phyloP scores from a whole-genome alignment of 2,329 filamentous ascomycete genomes.

The Cladosporium velox region DNA sequence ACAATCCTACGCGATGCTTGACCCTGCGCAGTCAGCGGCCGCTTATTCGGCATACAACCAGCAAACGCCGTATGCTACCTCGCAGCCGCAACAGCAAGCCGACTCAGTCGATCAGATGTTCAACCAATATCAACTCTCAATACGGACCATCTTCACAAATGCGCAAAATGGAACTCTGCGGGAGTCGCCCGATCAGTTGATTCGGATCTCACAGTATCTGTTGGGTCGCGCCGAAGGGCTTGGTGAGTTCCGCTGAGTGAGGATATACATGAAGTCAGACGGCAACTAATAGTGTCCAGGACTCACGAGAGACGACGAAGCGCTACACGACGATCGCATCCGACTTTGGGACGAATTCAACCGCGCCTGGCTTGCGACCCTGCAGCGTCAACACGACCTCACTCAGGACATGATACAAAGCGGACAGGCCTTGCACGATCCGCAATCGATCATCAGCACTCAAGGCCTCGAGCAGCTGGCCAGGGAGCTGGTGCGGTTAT shows the following conservation, averaged over 20 bases:
- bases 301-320: constrained; percentile 79
- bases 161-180: constrained; percentile 63
- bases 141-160: constrained; percentile 69
- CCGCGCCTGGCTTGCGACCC: constrained; percentile 80
- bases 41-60: constrained; percentile 31
- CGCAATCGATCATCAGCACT: constrained; percentile 66
- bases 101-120: constrained; percentile 63
- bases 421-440: constrained; percentile 55
- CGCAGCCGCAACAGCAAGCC: constrained; percentile 27
- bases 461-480: constrained; percentile 77
- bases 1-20: constrained; percentile 56
- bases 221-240: constrained; percentile 65
- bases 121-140: constrained; percentile 58
- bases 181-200: constrained; percentile 60
- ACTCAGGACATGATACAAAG: constrained; percentile 60
- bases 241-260: constrained; percentile 54
- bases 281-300: constrained; percentile 53
- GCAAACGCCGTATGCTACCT: constrained; percentile 28
- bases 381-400: constrained; percentile 81
- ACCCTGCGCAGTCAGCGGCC: constrained; percentile 45
- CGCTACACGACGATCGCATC: constrained; percentile 72
- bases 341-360: constrained; percentile 95
- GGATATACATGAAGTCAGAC: background rate
- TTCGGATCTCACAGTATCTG: constrained; percentile 67
- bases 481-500: constrained; percentile 76